Percentiles rank a stretch among this genome's conserved stretches.
Evolutionary conservation across 2,329 filamentous ascomycete genomes (phyloP).

Genomic region (Tolypocladium album): DNA sequence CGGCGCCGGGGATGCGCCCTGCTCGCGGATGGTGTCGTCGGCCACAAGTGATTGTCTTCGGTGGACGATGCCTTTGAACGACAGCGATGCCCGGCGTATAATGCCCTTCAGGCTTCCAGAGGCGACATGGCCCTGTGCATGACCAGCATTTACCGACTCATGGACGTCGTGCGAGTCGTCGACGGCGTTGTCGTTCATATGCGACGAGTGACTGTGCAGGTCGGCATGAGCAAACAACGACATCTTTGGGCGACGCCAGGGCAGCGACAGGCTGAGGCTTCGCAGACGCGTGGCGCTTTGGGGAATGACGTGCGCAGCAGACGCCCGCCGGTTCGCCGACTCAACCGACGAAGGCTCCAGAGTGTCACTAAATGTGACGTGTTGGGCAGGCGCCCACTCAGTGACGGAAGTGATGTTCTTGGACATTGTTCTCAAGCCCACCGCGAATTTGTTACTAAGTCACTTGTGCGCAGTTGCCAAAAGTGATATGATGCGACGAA

Average conservation of each 20-base stretch:
- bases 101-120: constrained; percentile 35
- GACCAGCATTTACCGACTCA: constrained; percentile 9
- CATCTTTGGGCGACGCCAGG: constrained; percentile 38
- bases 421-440: constrained; percentile 15
- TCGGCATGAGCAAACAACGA: constrained; percentile 24
- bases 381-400: constrained; percentile 31
- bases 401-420: constrained; percentile 26
- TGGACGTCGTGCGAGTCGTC: constrained; percentile 18
- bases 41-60: constrained; percentile 32
- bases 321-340: constrained; percentile 1
- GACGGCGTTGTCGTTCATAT: constrained; percentile 19
- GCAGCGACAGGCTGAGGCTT: constrained; percentile 38
- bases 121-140: constrained; percentile 14
- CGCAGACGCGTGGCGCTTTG: constrained; percentile 29
- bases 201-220: constrained; percentile 14
- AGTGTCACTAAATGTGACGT: constrained; percentile 33
- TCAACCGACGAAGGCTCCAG: background rate
- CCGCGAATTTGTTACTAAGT: no score
- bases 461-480: no score
- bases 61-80: constrained; percentile 40
- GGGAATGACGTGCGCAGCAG: constrained; percentile 9
- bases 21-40: constrained; percentile 17
- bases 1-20: constrained; percentile 15
- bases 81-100: constrained; percentile 44
- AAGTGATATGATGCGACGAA: background rate